These are phyloP conservation scores for Arabidopsis arenosa DNA, from an alignment of 345 rosid species.

Conservation along the genomic window DNA sequence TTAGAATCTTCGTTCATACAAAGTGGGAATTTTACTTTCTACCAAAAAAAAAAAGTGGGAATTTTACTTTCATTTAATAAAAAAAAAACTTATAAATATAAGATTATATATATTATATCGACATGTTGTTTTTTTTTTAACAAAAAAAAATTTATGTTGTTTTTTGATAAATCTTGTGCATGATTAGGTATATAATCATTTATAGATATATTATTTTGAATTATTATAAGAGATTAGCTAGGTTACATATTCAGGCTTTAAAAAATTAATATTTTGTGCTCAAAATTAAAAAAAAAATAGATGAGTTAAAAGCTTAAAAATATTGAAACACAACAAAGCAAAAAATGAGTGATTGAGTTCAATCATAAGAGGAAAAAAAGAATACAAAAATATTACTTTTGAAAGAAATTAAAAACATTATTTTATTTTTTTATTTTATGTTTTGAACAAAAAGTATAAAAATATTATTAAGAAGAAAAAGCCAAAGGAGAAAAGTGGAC, in stretches of 20 bases:
- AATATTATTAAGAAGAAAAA: conserved; percentile 3
- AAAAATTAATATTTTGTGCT: not conserved
- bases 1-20: conserved; percentile 25
- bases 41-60: not conserved
- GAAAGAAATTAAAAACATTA: too few species aligned
- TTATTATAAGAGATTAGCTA: not conserved
- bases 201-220: not conserved
- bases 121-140: too few species aligned
- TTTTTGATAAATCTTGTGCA: not conserved
- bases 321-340: not conserved
- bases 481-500: conserved; percentile 11
- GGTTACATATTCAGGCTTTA: not conserved
- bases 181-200: not conserved
- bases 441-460: too few species aligned
- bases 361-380: conserved; percentile 5
- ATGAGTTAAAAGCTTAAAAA: not conserved
- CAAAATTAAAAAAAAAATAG: not conserved
- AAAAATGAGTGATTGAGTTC: conserved; percentile 11
- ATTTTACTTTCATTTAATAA: not conserved
- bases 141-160: too few species aligned
- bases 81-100: too few species aligned
- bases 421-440: too few species aligned
- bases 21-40: not conserved
- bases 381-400: not conserved
- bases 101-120: too few species aligned